A percentile compares a stretch with the other conserved stretches of the same genome.
Evolutionary conservation across 2,329 filamentous ascomycete species (phyloP).

Genomic region (Whalleya microplaca): DNA sequence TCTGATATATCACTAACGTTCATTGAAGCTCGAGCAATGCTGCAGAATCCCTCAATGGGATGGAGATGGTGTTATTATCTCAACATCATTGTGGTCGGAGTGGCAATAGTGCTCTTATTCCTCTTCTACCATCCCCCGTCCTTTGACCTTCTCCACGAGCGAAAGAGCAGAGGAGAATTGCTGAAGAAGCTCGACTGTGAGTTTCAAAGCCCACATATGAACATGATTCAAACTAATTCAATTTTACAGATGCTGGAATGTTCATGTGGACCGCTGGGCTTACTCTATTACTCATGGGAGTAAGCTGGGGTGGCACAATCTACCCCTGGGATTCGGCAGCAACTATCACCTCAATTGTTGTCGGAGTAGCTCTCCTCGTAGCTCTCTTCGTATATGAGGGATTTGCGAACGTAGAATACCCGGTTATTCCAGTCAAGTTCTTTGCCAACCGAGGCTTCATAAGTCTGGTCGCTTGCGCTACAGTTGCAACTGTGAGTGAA

Average conservation of each 20-base stretch:
- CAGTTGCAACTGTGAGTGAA: constrained; percentile 38
- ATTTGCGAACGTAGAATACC: constrained; percentile 41
- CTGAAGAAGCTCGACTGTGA: constrained; percentile 43
- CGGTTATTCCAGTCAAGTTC: constrained; percentile 42
- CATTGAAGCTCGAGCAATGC: constrained; percentile 38
- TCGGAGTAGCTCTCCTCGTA: constrained; percentile 40
- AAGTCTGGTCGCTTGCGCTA: constrained; percentile 40
- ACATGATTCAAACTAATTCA: neutral
- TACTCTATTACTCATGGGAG: constrained; percentile 49
- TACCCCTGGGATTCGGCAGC: constrained; percentile 48
- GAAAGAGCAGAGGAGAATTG: constrained; percentile 41
- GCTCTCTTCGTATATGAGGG: constrained; percentile 43
- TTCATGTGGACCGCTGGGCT: constrained; percentile 50
- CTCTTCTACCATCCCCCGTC: constrained; percentile 47
- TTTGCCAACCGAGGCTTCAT: constrained; percentile 43
- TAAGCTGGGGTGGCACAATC: constrained; percentile 48
- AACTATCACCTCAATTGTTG: constrained; percentile 43
- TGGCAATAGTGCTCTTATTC: constrained; percentile 40
- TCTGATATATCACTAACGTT: neutral
- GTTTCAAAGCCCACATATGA: neutral
- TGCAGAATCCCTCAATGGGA: constrained; percentile 39
- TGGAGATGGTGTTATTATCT: constrained; percentile 49
- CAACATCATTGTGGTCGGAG: constrained; percentile 42
- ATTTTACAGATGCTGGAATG: constrained; percentile 42
- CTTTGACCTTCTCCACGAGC: constrained; percentile 44